Evolutionary conservation across 192 early-diverging fungal species (phyloP).

Genomic region (Phlyctochytrium planicorne): DNA sequence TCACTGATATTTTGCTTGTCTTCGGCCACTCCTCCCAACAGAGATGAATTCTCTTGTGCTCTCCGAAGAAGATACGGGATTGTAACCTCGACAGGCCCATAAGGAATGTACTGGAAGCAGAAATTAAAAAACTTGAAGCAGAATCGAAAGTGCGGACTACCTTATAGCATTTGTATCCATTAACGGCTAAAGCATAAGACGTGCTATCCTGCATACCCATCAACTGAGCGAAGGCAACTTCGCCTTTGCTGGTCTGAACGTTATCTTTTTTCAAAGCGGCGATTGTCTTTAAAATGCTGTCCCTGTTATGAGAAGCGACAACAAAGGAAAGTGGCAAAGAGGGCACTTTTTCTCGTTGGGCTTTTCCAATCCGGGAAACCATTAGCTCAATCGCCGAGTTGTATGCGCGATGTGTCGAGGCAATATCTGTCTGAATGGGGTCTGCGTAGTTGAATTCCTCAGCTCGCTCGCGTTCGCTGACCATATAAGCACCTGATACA

Average conservation of each 20-base stretch:
- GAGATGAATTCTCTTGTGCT: conserved; percentile 89
- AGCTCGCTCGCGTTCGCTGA: conserved; percentile 73
- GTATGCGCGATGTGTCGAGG: conserved; percentile 82
- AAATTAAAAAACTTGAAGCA: not conserved
- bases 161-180: conserved; percentile 82
- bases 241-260: conserved; percentile 23
- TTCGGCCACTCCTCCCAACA: conserved; percentile 56
- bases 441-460: conserved; percentile 61
- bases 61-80: conserved; percentile 93
- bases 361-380: conserved; percentile 50
- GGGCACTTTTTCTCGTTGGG: conserved; percentile 25
- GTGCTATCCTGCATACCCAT: conserved; percentile 93
- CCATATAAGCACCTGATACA: conserved; percentile 68
- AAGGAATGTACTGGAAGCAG: conserved; percentile 71
- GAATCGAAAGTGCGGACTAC: not conserved
- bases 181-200: conserved; percentile 74
- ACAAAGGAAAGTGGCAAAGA: conserved; percentile 69
- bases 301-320: conserved; percentile 88
- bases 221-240: conserved; percentile 91
- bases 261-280: conserved; percentile 50
- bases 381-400: conserved; percentile 74
- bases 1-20: conserved; percentile 27
- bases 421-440: conserved; percentile 78
- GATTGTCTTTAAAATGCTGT: conserved; percentile 65
- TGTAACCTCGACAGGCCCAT: conserved; percentile 84